These are phyloP conservation scores for Phialocephala subalpina DNA, from an alignment of 2,329 filamentous ascomycete species.

Conservation along the genomic window DNA sequence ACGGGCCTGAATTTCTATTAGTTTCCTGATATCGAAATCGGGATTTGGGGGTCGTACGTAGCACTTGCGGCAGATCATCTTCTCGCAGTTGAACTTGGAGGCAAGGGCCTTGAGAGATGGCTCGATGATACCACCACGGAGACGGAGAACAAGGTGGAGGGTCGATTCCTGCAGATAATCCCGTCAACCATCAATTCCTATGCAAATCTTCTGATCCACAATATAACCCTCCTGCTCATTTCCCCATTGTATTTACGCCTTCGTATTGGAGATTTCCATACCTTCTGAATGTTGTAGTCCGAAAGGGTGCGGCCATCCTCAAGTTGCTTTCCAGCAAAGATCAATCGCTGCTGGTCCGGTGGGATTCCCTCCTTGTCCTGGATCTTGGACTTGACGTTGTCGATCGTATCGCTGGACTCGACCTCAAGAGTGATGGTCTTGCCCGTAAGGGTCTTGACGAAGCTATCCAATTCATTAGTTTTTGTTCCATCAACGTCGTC, in stretches of 20 bases:
- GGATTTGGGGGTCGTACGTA: conserved; percentile 70
- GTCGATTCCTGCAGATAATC: conserved; percentile 81
- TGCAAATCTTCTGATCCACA: neutral
- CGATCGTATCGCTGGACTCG: conserved; percentile 98
- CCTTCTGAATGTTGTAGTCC: conserved; percentile 99
- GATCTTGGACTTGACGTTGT: conserved; percentile 99
- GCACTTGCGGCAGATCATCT: conserved; percentile 99
- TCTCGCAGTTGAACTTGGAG: conserved; percentile 99
- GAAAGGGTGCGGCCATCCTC: conserved; percentile 96
- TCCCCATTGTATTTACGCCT: neutral
- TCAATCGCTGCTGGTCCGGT: conserved; percentile 97
- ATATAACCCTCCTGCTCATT: neutral
- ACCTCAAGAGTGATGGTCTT: conserved; percentile 99
- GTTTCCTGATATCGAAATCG: conserved; percentile 20
- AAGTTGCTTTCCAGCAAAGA: conserved; percentile 99
- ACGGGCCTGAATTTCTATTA: conserved; percentile 63
- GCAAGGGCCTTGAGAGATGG: conserved; percentile 98
- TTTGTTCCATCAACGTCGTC: conserved; percentile 23
- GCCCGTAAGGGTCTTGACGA: conserved; percentile 99
- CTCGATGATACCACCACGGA: conserved; percentile 99
- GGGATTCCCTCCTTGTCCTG: conserved; percentile 99
- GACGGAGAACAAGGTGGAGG: conserved; percentile 97
- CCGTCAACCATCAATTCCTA: conserved; percentile 29
- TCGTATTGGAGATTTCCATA: conserved; percentile 52
- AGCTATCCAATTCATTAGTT: conserved; percentile 64